Percentiles rank a stretch among this genome's conserved stretches.
These are phyloP conservation scores for Fusarium fracticaudum DNA, from an alignment of 2,329 filamentous ascomycete genomes.

Conservation along the genomic window DNA sequence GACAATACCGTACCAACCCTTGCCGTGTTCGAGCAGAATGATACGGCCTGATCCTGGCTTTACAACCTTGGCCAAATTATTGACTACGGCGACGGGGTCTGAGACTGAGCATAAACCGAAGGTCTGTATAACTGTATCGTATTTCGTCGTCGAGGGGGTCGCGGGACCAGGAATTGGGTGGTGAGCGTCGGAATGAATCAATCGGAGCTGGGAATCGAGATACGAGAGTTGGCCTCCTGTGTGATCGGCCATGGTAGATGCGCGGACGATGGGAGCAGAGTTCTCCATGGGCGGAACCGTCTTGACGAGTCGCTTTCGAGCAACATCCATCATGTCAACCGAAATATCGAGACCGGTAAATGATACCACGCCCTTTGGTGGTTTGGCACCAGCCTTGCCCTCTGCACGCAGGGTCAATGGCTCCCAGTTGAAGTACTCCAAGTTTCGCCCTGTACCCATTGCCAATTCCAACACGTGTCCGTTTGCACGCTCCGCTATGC, in stretches of 20 bases:
- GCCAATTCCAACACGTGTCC: slow-evolving; percentile 72
- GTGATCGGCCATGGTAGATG: slow-evolving; percentile 47
- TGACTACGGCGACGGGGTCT: slow-evolving; percentile 63
- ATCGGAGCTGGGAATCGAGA: slow-evolving; percentile 54
- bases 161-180: slow-evolving; percentile 50
- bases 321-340: slow-evolving; percentile 67
- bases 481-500: slow-evolving; percentile 57
- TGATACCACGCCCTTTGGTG: slow-evolving; percentile 54
- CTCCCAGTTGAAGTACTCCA: slow-evolving; percentile 68
- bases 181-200: slow-evolving; percentile 61
- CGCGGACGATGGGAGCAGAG: slow-evolving; percentile 46
- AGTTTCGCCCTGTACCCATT: slow-evolving; percentile 70
- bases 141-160: slow-evolving; percentile 55
- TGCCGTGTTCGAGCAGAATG: slow-evolving; percentile 70
- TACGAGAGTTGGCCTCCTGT: slow-evolving; percentile 52
- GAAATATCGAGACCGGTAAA: slow-evolving; percentile 72
- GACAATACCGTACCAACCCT: slow-evolving; percentile 62
- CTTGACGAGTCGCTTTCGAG: slow-evolving; percentile 61
- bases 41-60: slow-evolving; percentile 67
- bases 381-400: slow-evolving; percentile 2
- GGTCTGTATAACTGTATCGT: slow-evolving; percentile 72
- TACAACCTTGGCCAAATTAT: slow-evolving; percentile 62
- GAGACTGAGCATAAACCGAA: slow-evolving; percentile 72
- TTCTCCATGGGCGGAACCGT: slow-evolving; percentile 52
- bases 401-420: slow-evolving; percentile 44